These are phyloP conservation scores for Zygosaccharomyces rouxii DNA, from an alignment of 805 yeast species.

Conservation along the genomic window DNA sequence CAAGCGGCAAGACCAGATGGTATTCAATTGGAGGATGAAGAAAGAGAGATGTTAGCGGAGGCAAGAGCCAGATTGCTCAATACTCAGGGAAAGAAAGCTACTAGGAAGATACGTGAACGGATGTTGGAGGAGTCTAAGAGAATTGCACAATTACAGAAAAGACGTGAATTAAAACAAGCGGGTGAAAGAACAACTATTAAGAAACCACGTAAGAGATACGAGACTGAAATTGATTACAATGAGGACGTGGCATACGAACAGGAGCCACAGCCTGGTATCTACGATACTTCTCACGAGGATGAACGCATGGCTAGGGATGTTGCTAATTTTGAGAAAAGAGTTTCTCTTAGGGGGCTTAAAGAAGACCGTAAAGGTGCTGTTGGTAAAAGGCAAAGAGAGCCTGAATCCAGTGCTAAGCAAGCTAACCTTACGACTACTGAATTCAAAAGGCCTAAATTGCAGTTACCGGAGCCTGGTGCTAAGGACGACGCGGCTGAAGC, in stretches of 20 bases:
- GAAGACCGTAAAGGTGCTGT: slow-evolving; percentile 28
- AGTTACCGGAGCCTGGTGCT: slow-evolving; percentile 37
- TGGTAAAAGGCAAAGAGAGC: not conserved
- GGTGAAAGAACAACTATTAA: slow-evolving; percentile 55
- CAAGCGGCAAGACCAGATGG: slow-evolving; percentile 79
- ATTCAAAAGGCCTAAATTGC: slow-evolving; percentile 27
- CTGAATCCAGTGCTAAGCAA: not conserved
- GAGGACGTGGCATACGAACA: slow-evolving; percentile 79
- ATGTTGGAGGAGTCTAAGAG: slow-evolving; percentile 74
- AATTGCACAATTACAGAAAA: slow-evolving; percentile 68
- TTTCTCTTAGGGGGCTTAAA: slow-evolving; percentile 43
- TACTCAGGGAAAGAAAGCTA: slow-evolving; percentile 92
- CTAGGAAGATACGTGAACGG: slow-evolving; percentile 81
- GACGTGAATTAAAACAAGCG: slow-evolving; percentile 77
- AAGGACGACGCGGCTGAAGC: slow-evolving; percentile 2
- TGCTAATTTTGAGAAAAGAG: slow-evolving; percentile 41
- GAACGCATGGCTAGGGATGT: slow-evolving; percentile 38
- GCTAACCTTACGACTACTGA: slow-evolving; percentile 18
- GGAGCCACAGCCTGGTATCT: slow-evolving; percentile 60
- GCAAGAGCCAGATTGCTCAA: slow-evolving; percentile 89
- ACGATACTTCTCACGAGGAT: slow-evolving; percentile 62
- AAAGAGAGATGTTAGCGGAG: slow-evolving; percentile 87
- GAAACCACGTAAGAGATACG: slow-evolving; percentile 48
- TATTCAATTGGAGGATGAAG: slow-evolving; percentile 78
- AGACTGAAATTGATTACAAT: slow-evolving; percentile 72